Evolutionary conservation across 2,329 filamentous ascomycete species (phyloP).

Genomic region (Basipetospora sp.): DNA sequence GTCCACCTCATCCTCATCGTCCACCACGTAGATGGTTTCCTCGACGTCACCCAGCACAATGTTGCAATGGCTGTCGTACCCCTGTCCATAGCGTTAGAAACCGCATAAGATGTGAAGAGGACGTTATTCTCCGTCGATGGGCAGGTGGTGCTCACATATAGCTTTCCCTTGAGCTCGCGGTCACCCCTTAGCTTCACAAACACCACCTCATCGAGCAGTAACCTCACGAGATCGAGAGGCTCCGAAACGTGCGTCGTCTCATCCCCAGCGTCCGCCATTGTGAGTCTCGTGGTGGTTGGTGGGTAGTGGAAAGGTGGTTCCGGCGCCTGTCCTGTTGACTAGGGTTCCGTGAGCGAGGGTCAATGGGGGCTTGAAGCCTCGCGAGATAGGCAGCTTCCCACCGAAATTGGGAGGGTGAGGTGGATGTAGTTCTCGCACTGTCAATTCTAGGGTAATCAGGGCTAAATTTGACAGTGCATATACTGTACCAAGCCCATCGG

Average conservation of each 20-base stretch:
- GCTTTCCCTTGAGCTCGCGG: slow-evolving; percentile 81
- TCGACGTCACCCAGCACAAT: slow-evolving; percentile 90
- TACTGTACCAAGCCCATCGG: too few species aligned
- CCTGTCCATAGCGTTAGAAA: slow-evolving; percentile 37
- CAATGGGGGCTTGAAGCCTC: too few species aligned
- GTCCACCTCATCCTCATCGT: slow-evolving; percentile 10
- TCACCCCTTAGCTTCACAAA: slow-evolving; percentile 96
- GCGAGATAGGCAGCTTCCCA: too few species aligned
- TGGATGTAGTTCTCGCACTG: too few species aligned
- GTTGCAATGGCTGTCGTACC: slow-evolving; percentile 98
- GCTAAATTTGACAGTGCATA: too few species aligned
- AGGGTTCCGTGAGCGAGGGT: too few species aligned
- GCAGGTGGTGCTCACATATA: slow-evolving; percentile 54
- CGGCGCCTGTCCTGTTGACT: too few species aligned
- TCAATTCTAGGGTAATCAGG: too few species aligned
- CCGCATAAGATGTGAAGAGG: neutral
- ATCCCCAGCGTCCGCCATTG: slow-evolving; percentile 75
- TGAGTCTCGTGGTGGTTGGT: too few species aligned
- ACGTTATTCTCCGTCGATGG: too few species aligned
- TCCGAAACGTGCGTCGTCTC: slow-evolving; percentile 63
- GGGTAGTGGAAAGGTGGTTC: too few species aligned
- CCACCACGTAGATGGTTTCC: slow-evolving; percentile 83
- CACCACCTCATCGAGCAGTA: slow-evolving; percentile 88
- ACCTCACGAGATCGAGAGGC: slow-evolving; percentile 85
- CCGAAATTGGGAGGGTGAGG: too few species aligned